These are phyloP conservation scores for Leishmania tarentolae DNA, from an alignment of 208 protist species.

Conservation along the genomic window DNA sequence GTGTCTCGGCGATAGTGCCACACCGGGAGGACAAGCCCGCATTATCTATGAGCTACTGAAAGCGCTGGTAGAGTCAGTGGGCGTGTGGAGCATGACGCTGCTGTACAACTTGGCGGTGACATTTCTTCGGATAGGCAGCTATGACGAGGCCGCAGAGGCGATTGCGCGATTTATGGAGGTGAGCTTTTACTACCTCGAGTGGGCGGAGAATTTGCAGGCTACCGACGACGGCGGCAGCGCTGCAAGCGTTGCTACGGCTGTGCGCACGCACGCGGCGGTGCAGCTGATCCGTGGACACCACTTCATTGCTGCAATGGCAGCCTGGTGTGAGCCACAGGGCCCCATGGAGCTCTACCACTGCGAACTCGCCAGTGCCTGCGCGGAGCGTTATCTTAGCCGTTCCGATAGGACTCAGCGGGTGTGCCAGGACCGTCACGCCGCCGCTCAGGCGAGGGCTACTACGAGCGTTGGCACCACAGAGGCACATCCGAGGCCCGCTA, in stretches of 20 bases:
- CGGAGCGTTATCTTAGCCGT: conserved; percentile 45
- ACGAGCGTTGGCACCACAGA: neutral
- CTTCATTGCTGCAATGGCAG: conserved; percentile 68
- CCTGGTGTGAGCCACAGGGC: conserved; percentile 55
- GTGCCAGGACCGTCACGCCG: conserved; percentile 42
- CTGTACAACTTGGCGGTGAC: conserved; percentile 82
- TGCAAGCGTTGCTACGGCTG: neutral
- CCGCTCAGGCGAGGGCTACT: conserved; percentile 30
- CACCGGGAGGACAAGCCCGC: conserved; percentile 20
- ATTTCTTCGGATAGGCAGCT: conserved; percentile 48
- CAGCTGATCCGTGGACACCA: conserved; percentile 76
- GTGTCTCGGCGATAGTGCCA: conserved; percentile 21
- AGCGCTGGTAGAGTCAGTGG: conserved; percentile 43
- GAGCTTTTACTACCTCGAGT: conserved; percentile 42
- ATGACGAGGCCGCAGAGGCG: conserved; percentile 74
- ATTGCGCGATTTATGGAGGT: conserved; percentile 81
- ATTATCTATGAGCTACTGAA: conserved; percentile 40
- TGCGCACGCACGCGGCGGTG: conserved; percentile 31
- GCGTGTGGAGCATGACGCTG: conserved; percentile 50
- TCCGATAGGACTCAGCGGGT: conserved; percentile 25
- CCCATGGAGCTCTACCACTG: conserved; percentile 67
- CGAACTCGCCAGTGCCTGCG: conserved; percentile 76
- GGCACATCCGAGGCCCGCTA: neutral
- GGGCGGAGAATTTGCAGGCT: neutral
- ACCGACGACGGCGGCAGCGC: conserved; percentile 1